Evolutionary conservation across 768 basidiomycete species (phyloP), one percentile per base, ranked within the genome.

Genomic region (Leccinum incarnatum): DNA sequence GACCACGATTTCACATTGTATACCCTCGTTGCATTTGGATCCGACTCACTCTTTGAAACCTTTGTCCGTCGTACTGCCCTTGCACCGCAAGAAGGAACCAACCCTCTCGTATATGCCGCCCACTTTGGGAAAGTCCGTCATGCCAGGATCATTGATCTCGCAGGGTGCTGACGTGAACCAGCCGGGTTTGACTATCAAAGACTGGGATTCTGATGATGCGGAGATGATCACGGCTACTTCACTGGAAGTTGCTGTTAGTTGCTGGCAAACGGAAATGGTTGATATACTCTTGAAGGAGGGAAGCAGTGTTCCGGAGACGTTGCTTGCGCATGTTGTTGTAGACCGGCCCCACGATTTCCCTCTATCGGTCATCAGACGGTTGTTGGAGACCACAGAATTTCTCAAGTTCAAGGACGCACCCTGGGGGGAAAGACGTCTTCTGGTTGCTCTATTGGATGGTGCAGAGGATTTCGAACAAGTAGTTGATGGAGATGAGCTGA

Each of bases 51-150:
- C 7, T 37, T 62, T 3, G 23, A 29, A 11, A n/a, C 47, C 9
- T 36, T 56, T n/a, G 29, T 48, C 14, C 6, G 15, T 7, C 40
- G 1, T 23, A 12, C 32, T 11, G 4, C 5, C 7, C 15, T 53
- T 12, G 3, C 1, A 14, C 10, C 46, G 2, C 42, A 6, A 51
- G 32, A 34, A 4, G 30, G 27, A 19, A 61, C 50, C 2, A 63
- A 52, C 5, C 62, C 62, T 1, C 56, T 63, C 6, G 53, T 63
- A 25, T 61, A 63, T 17, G 45, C 53, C 7, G 45, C 53, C 2
- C 27, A 53, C 1, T 36, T 62, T 6, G 49, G 54, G 4, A 57
- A 57, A 40, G 40, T 25, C 2, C 23, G 4, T 3, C 55, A 61
- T 29, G 55, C 55, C 14, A 27, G 8, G 15, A 6, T 15, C n/a